phyloP scores from a whole-genome alignment of 352 stramenopile species.

The Phytophthora ohioensis region DNA sequence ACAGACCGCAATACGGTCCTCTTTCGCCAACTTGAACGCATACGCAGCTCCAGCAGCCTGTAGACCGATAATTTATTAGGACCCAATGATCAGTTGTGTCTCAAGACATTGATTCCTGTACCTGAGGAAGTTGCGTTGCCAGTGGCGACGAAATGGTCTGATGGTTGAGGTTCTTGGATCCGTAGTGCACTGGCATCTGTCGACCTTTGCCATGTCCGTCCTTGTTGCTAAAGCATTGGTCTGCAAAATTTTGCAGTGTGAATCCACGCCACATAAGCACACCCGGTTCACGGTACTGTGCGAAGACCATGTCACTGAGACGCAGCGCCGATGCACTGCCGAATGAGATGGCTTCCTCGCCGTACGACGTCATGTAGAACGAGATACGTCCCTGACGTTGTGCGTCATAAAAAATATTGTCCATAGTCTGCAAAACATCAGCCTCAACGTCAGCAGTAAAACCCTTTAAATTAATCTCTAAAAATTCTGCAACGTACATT shows the following conservation, averaged over 20 bases:
- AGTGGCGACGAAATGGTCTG: constrained; percentile 98
- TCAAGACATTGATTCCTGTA: constrained; percentile 17
- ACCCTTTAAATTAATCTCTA: not conserved
- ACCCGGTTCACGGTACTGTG: constrained; percentile 98
- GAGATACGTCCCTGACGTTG: constrained; percentile 98
- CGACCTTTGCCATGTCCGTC: constrained; percentile 96
- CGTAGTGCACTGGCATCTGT: constrained; percentile 99
- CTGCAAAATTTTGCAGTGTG: constrained; percentile 96
- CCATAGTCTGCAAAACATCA: constrained; percentile 90
- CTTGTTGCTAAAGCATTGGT: constrained; percentile 98
- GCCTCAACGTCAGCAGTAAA: constrained; percentile 6
- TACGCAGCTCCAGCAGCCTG: constrained; percentile 97
- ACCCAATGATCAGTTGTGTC: too few relatives aligned
- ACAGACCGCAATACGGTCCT: constrained; percentile 92
- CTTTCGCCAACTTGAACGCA: constrained; percentile 94
- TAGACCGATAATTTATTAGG: not conserved
- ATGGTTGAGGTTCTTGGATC: constrained; percentile 95
- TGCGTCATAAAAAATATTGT: constrained; percentile 97
- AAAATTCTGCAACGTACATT: constrained; percentile 55
- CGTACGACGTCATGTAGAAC: constrained; percentile 96
- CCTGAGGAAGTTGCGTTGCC: constrained; percentile 97
- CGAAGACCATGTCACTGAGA: constrained; percentile 94
- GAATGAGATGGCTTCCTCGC: constrained; percentile 97
- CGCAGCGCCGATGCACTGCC: constrained; percentile 93
- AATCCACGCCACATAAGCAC: constrained; percentile 99